phyloP scores from a whole-genome alignment of 2,329 filamentous ascomycete species.

The Eurotiales sp. region DNA sequence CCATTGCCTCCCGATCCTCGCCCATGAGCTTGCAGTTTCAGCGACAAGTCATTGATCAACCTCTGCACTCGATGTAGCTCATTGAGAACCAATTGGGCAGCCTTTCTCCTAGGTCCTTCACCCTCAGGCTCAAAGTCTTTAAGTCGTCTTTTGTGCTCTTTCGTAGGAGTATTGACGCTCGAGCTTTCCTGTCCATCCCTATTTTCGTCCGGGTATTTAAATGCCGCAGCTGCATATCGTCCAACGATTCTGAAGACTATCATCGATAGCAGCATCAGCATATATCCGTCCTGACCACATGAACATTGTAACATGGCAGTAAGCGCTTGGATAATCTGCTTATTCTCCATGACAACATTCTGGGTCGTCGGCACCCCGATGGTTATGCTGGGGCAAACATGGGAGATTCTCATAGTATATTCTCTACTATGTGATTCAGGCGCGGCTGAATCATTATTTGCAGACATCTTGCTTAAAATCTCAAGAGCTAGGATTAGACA shows the following conservation, averaged over 20 bases:
- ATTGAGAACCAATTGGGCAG: constrained; percentile 32
- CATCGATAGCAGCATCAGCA: constrained; percentile 30
- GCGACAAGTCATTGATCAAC: constrained; percentile 26
- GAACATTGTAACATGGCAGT: constrained; percentile 30
- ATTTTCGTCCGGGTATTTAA: neutral
- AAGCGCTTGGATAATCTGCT: constrained; percentile 27
- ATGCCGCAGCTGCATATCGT: constrained; percentile 27
- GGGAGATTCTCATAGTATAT: no score
- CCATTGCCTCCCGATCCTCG: no score
- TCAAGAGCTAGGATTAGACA: no score
- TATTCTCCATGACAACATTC: constrained; percentile 16
- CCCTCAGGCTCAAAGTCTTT: no score
- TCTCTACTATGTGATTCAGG: no score
- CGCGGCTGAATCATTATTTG: no score
- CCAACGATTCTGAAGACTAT: constrained; percentile 33
- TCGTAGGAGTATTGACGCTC: no score
- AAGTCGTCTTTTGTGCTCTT: no score
- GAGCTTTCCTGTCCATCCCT: no score
- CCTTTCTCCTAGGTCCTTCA: constrained; percentile 23
- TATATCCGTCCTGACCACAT: constrained; percentile 31
- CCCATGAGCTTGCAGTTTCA: constrained; percentile 16
- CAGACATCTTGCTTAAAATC: no score
- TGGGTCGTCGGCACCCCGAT: neutral
- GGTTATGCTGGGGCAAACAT: neutral
- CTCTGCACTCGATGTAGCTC: constrained; percentile 35